Evolutionary conservation across 2,329 filamentous ascomycete genomes (phyloP), one percentile per base, ranked within the genome.

Genomic region (Trichoderma sp.): DNA sequence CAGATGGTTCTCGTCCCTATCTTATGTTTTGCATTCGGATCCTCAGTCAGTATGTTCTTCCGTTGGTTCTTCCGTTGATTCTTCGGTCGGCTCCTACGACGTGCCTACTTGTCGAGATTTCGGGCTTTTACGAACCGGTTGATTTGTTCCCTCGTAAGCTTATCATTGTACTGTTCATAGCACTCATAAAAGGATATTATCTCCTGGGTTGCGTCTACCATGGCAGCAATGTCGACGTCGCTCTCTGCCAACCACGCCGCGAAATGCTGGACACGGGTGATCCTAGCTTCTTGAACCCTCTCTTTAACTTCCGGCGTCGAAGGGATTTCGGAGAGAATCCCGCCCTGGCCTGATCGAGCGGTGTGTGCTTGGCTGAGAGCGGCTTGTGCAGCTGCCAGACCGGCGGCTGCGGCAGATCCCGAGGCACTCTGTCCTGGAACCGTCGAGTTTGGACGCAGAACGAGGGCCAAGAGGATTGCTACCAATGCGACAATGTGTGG

Each of bases 401-500:
- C 87, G 4, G 85, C 83, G 2, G 85, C 83, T 0, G 84, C 80
- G 2, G 82, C 80, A 9, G 81, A 79, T 11, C 80, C 80, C 8
- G 81, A 79, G 0, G 80, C 76, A 33, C 75, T 79, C 76, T 83
- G 83, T 3, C 81, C 81, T 1, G 81, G 78, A 1, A 79, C 76
- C 1, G 82, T 78, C 16, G 80, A 80, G 65, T 82, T 84, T 0
- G 94, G 94, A 72, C 94, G 91, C 50, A 97, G 89, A 5, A 97
- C 93, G n/a, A 98, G 89, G 1, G 94, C 92, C 7, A 98, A 88
- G 75, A 97, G 90, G 76, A 97, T 93, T 7, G 95, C 93, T 41
- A 95, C 95, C 56, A 97, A 90, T n/a, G 95, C 95, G 74, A 97
- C 92, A 66, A 94, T 89, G 80, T 98, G 95, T n/a, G 95, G 95